Evolutionary conservation across 129 eudicot species (phyloP).

Genomic region (Centella asiatica): DNA sequence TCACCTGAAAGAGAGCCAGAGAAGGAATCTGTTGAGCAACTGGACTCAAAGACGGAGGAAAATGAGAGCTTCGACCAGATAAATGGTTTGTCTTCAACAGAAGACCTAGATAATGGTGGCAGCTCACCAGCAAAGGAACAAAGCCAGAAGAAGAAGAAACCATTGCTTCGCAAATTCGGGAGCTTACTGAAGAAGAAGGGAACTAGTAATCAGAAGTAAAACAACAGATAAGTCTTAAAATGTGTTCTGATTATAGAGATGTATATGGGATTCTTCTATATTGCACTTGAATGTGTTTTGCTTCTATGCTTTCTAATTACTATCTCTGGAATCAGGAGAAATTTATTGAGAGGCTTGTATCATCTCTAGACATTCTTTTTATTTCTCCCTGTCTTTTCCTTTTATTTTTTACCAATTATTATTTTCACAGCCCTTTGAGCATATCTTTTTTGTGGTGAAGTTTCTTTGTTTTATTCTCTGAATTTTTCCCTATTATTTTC

Average conservation of each 20-base stretch:
- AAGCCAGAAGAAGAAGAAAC: constrained; percentile 83
- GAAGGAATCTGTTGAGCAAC: constrained; percentile 67
- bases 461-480: too few relatives aligned
- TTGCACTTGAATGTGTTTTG: constrained; percentile 27
- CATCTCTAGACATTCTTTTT: constrained; percentile 30
- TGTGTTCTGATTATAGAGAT: constrained; percentile 24
- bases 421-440: too few relatives aligned
- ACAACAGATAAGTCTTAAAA: background rate
- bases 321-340: constrained; percentile 23
- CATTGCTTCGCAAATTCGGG: constrained; percentile 77
- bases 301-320: constrained; percentile 20
- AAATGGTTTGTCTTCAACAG: constrained; percentile 43
- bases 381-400: background rate
- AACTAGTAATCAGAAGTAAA: constrained; percentile 43
- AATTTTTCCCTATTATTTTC: too few relatives aligned
- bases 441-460: too few relatives aligned
- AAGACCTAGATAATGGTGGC: constrained; percentile 45
- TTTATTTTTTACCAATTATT: background rate
- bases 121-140: constrained; percentile 53
- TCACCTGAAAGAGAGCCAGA: constrained; percentile 56
- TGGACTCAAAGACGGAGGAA: constrained; percentile 58
- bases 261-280: constrained; percentile 21
- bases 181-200: constrained; percentile 82
- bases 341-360: constrained; percentile 35
- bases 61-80: constrained; percentile 48